phyloP scores from a whole-genome alignment of 495 filamentous ascomycete genomes.

The Penicillium crystallinum region DNA sequence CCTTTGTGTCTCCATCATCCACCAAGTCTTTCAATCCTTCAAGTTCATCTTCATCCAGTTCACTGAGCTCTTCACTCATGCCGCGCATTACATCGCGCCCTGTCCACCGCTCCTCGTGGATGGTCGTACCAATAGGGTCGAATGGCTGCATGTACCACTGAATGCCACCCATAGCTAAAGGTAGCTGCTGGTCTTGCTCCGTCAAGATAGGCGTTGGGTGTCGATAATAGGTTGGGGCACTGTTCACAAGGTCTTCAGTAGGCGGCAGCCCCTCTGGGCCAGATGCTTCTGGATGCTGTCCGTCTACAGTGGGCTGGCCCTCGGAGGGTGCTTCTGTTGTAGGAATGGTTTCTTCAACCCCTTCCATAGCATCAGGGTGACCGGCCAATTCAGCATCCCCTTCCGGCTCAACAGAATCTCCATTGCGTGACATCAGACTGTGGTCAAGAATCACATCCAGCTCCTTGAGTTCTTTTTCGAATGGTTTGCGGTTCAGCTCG shows the following conservation, averaged over 20 bases:
- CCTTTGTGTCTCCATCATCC: conserved; percentile 34
- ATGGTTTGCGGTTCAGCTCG: conserved; percentile 63
- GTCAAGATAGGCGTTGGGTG: conserved; percentile 22
- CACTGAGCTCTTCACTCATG: conserved; percentile 81
- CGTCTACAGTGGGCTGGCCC: background rate
- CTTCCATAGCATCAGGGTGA: conserved; percentile 16
- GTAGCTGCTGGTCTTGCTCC: conserved; percentile 48
- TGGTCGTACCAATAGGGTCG: conserved; percentile 69
- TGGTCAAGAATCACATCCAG: conserved; percentile 67
- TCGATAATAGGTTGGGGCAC: conserved; percentile 11
- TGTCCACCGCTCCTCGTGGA: conserved; percentile 72
- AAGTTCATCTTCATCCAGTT: conserved; percentile 80
- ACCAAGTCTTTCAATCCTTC: conserved; percentile 53
- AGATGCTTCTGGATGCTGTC: conserved; percentile 4
- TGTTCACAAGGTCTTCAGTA: conserved; percentile 8
- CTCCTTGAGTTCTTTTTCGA: conserved; percentile 65
- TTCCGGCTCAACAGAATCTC: conserved; percentile 28
- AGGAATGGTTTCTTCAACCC: conserved; percentile 10
- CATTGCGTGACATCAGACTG: conserved; percentile 43
- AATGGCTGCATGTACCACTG: conserved; percentile 87
- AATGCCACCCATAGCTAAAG: conserved; percentile 66
- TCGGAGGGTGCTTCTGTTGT: conserved; percentile 1
- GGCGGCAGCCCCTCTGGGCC: conserved; percentile 11
- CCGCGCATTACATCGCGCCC: conserved; percentile 69
- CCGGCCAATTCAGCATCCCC: conserved; percentile 21